Base-by-base conservation (phyloP, 331 rosid species). In the Malus hybrid region DNA sequence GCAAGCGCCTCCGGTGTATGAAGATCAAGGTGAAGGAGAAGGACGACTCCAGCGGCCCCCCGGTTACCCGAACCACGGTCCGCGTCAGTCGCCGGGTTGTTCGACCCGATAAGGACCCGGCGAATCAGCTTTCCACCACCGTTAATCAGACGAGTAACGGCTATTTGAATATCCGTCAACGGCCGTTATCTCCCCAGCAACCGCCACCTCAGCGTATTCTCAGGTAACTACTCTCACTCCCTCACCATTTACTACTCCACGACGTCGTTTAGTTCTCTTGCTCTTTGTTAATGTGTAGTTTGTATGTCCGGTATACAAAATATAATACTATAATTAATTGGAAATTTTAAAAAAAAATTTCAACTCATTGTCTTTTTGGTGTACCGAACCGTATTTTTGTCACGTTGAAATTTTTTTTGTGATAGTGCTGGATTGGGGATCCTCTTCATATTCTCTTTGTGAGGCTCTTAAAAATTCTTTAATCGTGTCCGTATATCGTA, bases 1-100 rank as follows among this genome's bases (percentile, higher is more conserved):
- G 96, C 71, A 93, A 93, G 89, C 87, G 97, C 70, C 88, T 85
- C 29, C 69, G 98, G 83, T 93, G 93, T 77, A 93, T 88, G 98
- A 93, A 93, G 88, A 87, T 89, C 56, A 96, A 91, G 90, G 92
- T 84, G 44, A 91, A 87, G 75, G 92, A 91, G n/a, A 62, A 12
- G 67, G 67, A 89, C 67, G 87, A 88, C 76, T 82, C 91, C 48
- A 54, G 88, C 65, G 83, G 48, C 48, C 14, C 77, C 44, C 88
- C 91, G 83, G 91, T 80, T 83, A 88, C 88, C 16, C 79, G 88
- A 76, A 87, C 91, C 33, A 89, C 93, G 61, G 90, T 85, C 79
- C 93, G 93, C 29, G 89, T 93, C 64, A 93, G 89, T 71, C 90
- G 95, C 13, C 82, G 96, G 82, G 96, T 89, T 13, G 85, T 93